phyloP scores from a whole-genome alignment of 2,329 filamentous ascomycete species.

The Aspergillus udagawae region DNA sequence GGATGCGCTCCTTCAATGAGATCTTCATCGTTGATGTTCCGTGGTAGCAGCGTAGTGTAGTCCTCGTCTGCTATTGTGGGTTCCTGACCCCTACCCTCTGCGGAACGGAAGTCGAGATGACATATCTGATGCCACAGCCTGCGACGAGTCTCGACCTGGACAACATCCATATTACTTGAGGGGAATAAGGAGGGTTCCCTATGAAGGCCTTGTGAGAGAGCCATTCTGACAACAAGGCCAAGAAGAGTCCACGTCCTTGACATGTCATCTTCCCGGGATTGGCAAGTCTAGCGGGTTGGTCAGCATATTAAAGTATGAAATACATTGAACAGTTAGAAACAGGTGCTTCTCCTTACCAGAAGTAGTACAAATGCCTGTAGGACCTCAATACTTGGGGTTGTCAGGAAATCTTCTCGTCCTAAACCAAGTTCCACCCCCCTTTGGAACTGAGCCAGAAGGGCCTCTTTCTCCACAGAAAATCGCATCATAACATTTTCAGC shows the following conservation, averaged over 20 bases:
- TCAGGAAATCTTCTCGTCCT: conserved; percentile 2
- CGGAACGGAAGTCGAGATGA: conserved; percentile 9
- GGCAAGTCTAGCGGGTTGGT: conserved; percentile 2
- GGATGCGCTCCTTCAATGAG: conserved; percentile 4
- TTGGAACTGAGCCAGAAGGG: conserved; percentile 1
- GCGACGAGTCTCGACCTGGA: conserved; percentile 9
- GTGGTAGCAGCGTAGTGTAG: conserved; percentile 8
- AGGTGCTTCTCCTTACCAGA: not conserved
- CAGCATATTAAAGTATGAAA: no score
- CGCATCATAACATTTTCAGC: not conserved
- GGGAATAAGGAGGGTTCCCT: conserved; percentile 10
- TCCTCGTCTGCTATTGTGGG: conserved; percentile 11
- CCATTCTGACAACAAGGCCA: conserved; percentile 9
- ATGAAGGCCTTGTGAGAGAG: conserved; percentile 10
- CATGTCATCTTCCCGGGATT: conserved; percentile 12
- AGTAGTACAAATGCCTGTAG: conserved; percentile 4
- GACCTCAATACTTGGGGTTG: conserved; percentile 2
- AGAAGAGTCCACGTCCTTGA: conserved; percentile 7
- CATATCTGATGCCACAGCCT: conserved; percentile 12
- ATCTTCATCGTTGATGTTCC: conserved; percentile 9
- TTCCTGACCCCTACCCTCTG: conserved; percentile 8
- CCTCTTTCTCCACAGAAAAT: conserved; percentile 1
- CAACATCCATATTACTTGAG: conserved; percentile 8
- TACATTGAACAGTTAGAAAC: no score
- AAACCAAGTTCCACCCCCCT: conserved; percentile 2